Conservation (phyloP, 768 basidiomycete species). For the Rhodocollybia butyracea region DNA sequence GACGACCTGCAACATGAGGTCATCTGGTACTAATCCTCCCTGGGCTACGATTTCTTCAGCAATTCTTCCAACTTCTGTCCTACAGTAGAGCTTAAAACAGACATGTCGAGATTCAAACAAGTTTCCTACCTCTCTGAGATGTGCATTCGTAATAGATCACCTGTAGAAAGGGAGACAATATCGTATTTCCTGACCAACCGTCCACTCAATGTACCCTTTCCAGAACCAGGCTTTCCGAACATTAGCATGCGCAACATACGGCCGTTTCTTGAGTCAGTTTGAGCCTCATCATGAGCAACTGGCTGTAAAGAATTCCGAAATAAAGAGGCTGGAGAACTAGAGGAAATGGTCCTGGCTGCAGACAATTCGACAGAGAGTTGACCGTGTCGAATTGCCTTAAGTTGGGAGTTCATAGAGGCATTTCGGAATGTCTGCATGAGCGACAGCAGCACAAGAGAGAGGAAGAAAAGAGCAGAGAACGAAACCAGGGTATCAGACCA, state of each 20-base stretch:
- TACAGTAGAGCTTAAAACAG: conserved; percentile 15
- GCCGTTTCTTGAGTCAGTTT: conserved; percentile 95
- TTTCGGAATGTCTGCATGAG: conserved; percentile 5
- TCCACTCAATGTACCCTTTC: conserved; percentile 80
- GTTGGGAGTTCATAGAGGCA: neutral
- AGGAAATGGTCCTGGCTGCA: conserved; percentile 1
- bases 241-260: conserved; percentile 74
- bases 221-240: conserved; percentile 81
- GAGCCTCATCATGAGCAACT: conserved; percentile 7
- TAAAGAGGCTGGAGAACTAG: neutral
- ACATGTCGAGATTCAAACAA: neutral
- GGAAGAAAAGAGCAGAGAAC: neutral
- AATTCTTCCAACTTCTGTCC: conserved; percentile 67
- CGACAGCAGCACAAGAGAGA: neutral
- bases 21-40: conserved; percentile 76
- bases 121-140: conserved; percentile 58
- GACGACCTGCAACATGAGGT: conserved; percentile 75
- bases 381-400: neutral
- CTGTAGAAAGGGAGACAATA: conserved; percentile 73
- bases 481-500: neutral
- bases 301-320: conserved; percentile 5
- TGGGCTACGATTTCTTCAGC: conserved; percentile 79
- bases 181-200: conserved; percentile 80
- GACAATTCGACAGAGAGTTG: neutral
- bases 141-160: conserved; percentile 83